A percentile compares a stretch with the other conserved stretches of the same genome.
phyloP scores from a whole-genome alignment of 306 rosid species.

The Prosopis cineraria region DNA sequence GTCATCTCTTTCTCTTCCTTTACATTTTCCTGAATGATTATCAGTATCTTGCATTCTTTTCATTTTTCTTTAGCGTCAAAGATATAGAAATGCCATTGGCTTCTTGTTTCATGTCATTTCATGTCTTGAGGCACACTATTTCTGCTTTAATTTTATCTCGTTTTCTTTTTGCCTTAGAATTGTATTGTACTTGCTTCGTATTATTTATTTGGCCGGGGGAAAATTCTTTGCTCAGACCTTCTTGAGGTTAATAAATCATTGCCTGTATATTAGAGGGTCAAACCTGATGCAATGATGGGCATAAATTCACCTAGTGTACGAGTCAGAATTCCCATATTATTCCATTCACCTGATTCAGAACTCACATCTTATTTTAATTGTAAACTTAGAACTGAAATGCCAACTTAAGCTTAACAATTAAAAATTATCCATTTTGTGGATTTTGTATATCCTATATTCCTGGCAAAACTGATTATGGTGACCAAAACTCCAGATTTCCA shows the following conservation, averaged over 20 bases:
- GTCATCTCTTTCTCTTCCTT: constrained; percentile 38
- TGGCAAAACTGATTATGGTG: constrained; percentile 25
- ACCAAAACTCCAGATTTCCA: constrained; percentile 79
- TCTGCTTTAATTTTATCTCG: too few relatives aligned
- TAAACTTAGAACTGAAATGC: not conserved
- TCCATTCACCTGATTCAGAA: not conserved
- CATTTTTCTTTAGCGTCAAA: not conserved
- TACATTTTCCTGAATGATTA: not conserved
- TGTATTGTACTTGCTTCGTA: too few relatives aligned
- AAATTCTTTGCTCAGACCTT: not conserved
- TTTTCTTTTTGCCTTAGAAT: too few relatives aligned
- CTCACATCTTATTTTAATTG: not conserved
- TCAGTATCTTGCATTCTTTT: not conserved
- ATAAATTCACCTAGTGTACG: constrained; percentile 2
- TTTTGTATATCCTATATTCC: constrained; percentile 4
- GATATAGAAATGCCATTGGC: not conserved
- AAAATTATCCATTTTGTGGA: not conserved
- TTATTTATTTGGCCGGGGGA: too few relatives aligned
- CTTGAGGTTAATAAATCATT: not conserved
- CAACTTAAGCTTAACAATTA: constrained; percentile 1
- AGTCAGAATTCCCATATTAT: constrained; percentile 1
- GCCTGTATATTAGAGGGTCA: not conserved
- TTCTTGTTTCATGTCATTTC: not conserved
- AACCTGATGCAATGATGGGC: constrained; percentile 11
- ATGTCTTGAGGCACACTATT: too few relatives aligned